Conservation (phyloP, 2,329 filamentous ascomycete genomes). For the Rhynchosporium secalis region DNA sequence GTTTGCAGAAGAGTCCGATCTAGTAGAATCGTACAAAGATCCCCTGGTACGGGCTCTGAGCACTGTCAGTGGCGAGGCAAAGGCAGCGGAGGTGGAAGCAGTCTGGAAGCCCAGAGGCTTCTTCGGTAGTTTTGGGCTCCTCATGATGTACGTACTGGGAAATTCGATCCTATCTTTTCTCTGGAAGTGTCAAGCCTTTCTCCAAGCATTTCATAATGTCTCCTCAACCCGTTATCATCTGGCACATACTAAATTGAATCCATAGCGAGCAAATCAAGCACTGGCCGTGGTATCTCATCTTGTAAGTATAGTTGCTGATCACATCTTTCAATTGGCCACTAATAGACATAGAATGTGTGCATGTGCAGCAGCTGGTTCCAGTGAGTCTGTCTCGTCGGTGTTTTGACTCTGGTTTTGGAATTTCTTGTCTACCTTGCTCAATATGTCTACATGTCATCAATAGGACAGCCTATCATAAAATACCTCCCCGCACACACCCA, state of each 20-base stretch:
- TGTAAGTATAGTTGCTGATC: slow-evolving; percentile 32
- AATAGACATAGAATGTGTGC: slow-evolving; percentile 20
- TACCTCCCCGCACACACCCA: too few species aligned
- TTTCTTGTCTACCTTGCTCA: neutral
- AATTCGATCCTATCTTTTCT: neutral
- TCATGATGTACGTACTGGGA: slow-evolving; percentile 50
- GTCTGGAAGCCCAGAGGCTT: slow-evolving; percentile 45
- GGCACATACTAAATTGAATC: neutral
- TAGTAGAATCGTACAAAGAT: slow-evolving; percentile 29
- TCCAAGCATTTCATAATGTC: neutral
- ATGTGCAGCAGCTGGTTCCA: slow-evolving; percentile 20
- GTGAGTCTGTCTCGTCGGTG: neutral
- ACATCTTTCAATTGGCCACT: neutral
- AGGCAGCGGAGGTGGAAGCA: slow-evolving; percentile 25
- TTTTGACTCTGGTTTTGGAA: neutral
- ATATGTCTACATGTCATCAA: neutral
- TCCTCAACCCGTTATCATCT: neutral
- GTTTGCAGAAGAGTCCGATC: slow-evolving; percentile 32
- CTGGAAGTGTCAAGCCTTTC: too few species aligned
- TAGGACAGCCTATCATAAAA: too few species aligned
- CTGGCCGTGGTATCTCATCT: slow-evolving; percentile 52
- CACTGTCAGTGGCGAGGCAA: slow-evolving; percentile 30
- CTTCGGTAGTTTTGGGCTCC: slow-evolving; percentile 51
- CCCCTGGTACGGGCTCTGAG: slow-evolving; percentile 29
- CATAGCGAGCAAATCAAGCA: slow-evolving; percentile 43